These are phyloP conservation scores for Cercospora nicotianae DNA, from an alignment of 2,329 filamentous ascomycete species.

Conservation along the genomic window DNA sequence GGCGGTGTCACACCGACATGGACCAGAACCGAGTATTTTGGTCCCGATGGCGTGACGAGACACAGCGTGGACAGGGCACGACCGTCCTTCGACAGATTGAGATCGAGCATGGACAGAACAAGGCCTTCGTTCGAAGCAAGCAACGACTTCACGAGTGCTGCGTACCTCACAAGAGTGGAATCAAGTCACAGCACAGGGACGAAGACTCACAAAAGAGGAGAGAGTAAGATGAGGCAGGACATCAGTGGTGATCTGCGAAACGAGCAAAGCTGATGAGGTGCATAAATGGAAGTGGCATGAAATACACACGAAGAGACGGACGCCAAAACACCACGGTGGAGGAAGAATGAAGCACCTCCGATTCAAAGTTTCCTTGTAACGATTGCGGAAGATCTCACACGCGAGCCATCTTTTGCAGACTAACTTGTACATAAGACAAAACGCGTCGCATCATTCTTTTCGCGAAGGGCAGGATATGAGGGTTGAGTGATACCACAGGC, in stretches of 20 bases:
- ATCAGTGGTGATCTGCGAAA: constrained; percentile 21
- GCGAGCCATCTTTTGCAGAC: constrained; percentile 9
- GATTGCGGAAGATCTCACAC: background rate
- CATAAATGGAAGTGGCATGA: background rate
- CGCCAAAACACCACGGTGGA: background rate
- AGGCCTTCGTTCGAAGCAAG: constrained; percentile 82
- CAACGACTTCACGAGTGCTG: constrained; percentile 88
- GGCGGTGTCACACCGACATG: constrained; percentile 29
- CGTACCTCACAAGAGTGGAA: constrained; percentile 80
- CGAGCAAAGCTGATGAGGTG: constrained; percentile 13
- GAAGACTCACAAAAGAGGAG: constrained; percentile 1
- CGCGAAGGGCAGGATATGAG: constrained; percentile 3
- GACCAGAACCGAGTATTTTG: constrained; percentile 24
- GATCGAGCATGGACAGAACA: constrained; percentile 82
- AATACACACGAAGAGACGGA: constrained; percentile 14
- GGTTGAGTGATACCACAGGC: constrained; percentile 13
- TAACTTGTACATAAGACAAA: constrained; percentile 13
- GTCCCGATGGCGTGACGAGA: constrained; percentile 9
- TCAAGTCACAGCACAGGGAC: constrained; percentile 30
- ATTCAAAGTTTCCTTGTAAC: constrained; percentile 8
- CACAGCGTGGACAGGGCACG: constrained; percentile 47
- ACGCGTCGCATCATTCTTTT: constrained; percentile 8
- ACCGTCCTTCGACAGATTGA: constrained; percentile 84
- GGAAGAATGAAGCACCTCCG: background rate
- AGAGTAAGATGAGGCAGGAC: constrained; percentile 19